These are phyloP conservation scores for Coleophoma cylindrospora DNA, from an alignment of 2,329 filamentous ascomycete genomes.

Conservation along the genomic window DNA sequence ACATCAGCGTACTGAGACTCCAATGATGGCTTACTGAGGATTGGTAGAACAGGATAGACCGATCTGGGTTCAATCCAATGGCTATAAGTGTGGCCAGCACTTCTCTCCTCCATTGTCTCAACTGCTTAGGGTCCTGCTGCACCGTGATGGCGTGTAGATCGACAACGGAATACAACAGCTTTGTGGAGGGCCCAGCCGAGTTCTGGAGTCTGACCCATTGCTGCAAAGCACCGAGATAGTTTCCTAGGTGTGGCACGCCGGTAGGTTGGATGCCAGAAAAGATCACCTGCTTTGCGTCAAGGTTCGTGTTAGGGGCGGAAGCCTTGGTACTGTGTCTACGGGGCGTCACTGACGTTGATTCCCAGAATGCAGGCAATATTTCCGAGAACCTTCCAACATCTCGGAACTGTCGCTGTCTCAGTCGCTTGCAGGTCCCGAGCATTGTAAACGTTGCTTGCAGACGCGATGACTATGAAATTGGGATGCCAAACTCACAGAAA, in stretches of 20 bases:
- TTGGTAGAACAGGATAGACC: constrained; percentile 78
- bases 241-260: constrained; percentile 87
- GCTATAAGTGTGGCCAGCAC: constrained; percentile 77
- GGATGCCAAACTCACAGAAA: too few species aligned
- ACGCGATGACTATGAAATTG: too few species aligned
- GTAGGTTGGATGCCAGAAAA: constrained; percentile 98
- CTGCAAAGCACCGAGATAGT: constrained; percentile 85
- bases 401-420: too few species aligned
- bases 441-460: too few species aligned
- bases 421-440: too few species aligned
- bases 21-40: constrained; percentile 52
- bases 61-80: constrained; percentile 74
- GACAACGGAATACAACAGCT: constrained; percentile 79
- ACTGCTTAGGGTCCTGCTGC: constrained; percentile 56
- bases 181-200: constrained; percentile 47
- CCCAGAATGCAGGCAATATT: neutral
- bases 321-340: too few species aligned
- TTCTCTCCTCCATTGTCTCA: constrained; percentile 65
- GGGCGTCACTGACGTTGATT: neutral
- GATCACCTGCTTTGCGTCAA: constrained; percentile 43
- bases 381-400: too few species aligned
- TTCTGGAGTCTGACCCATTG: constrained; percentile 84
- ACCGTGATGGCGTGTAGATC: constrained; percentile 91
- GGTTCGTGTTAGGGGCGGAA: too few species aligned
- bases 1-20: neutral